Base-by-base conservation (phyloP, 768 basidiomycete genomes). In the Mycena floridula region DNA sequence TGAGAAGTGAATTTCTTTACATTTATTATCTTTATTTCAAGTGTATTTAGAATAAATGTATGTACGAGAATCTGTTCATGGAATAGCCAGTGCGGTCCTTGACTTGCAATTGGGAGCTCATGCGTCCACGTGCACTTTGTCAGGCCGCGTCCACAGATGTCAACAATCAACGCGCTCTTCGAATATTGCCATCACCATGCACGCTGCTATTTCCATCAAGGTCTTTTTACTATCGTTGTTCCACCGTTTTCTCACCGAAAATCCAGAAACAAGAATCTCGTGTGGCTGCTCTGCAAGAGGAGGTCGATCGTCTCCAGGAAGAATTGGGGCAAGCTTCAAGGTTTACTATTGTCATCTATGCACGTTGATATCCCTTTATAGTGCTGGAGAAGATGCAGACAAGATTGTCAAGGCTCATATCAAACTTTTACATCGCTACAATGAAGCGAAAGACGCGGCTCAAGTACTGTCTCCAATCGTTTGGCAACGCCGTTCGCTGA, bases 361-460 rank as follows among this genome's bases (percentile, higher is more conserved):
- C 24, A 3, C 40, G n/a, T n/a, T n/a, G n/a, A n/a, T n/a, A n/a
- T 24, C 30, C 20, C 18, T n/a, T 15, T 48, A 24, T 42, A 74
- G 73, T 25, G 60, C 58, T 43, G 44, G 59, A 36, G 69, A 71
- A 46, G 74, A 81, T 41, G 74, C 82, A 0, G 76, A 81, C 35
- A 64, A 63, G 40, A 76, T 85, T 7, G 77, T 84, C 20, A 77
- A 80, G 48, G 63, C 67, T 12, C 85, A 89, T 53, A 89, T 89
- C 59, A 75, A 74, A 51, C 66, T 86, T 3, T 65, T 89, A 26
- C 88, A 89, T 59, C 68, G 65, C 27, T 90, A 89, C 49, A 89
- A 89, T 48, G 88, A 89, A 58, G 76, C 85, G 7, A 89, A 89
- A 56, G 88, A 90, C 58, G 88, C 86, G 4, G 72, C 85, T 0